Conservation (phyloP, 1,284 basidiomycete genomes). For the Tilletia setariae region DNA sequence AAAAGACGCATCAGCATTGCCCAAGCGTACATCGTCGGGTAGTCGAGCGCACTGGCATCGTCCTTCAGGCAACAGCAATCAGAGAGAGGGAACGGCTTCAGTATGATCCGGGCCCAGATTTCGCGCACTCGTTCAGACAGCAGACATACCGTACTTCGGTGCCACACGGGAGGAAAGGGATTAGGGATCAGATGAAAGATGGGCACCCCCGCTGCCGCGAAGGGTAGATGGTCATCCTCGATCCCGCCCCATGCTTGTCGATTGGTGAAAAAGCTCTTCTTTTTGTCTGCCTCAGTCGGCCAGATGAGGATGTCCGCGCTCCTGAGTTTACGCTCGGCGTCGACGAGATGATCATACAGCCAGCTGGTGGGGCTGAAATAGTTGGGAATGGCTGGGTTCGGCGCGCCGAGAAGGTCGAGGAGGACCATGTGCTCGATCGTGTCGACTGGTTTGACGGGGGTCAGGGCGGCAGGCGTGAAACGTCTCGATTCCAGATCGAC, state of each 20-base stretch:
- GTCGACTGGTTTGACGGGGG: constrained; percentile 35
- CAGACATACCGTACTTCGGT: constrained; percentile 53
- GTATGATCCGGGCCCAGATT: constrained; percentile 2
- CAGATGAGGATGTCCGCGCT: not conserved
- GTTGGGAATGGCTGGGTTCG: constrained; percentile 34
- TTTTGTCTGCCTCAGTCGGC: constrained; percentile 17
- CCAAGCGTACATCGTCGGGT: constrained; percentile 77
- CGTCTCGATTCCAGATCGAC: constrained; percentile 12
- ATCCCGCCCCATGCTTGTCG: constrained; percentile 61
- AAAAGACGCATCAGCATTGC: constrained; percentile 82
- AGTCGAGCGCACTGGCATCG: constrained; percentile 78
- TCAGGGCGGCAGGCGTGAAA: constrained; percentile 19
- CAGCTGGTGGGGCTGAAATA: constrained; percentile 43
- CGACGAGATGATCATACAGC: constrained; percentile 32
- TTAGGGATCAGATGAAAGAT: constrained; percentile 84
- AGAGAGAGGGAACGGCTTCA: too few relatives aligned
- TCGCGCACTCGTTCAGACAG: too few relatives aligned
- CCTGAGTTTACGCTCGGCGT: constrained; percentile 34
- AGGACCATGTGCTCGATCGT: constrained; percentile 49
- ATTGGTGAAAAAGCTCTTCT: constrained; percentile 25
- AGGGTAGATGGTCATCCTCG: constrained; percentile 93
- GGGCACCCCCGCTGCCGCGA: constrained; percentile 77
- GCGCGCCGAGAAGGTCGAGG: constrained; percentile 47
- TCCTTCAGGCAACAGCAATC: too few relatives aligned
- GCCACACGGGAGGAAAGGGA: constrained; percentile 91